Evolutionary conservation across 2,329 filamentous ascomycete species (phyloP), one percentile per base, ranked within the genome.

Genomic region (Decorospora gaudefroyi): DNA sequence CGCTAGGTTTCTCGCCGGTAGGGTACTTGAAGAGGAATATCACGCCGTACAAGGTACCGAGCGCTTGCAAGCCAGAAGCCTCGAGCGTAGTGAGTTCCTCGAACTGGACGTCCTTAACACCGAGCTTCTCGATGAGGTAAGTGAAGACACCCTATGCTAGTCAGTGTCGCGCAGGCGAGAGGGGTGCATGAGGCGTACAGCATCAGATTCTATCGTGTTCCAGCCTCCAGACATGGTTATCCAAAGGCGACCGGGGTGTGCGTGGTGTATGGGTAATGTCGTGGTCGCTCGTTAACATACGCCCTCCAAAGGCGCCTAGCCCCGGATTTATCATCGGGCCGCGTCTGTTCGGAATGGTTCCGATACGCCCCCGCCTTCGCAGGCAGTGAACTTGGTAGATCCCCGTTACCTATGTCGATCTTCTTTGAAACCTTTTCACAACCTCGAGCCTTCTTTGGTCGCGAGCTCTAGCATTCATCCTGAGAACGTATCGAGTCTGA

Each of bases 1-100:
- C 78, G 28, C 79, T 72, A 26, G 82, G 75, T 78, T 86, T 60
- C 72, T 81, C 77, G 67, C 87, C 84, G 49, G 84, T 90, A 36
- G 83, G 88, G 74, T 88, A 99, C 76, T 96, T 97, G 84, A 99
- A 99, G 70, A 99, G 88, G 74, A 99, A 99, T 66, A 99, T 96
- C 58, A 99, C 90, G 64, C 93, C 93, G 75, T 96, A 95, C 39
- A 96, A 43, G 21, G 65, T 67, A 37, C 70, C 69, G 3, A 90
- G 80, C 54, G 84, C 76, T 29, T 81, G 79, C 9, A 95, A 80
- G 44, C 81, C 80, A 38, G 88, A 83, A 5, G 89, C 78, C 60
- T 97, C 92, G 55, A 99, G 84, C 1, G 88, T 87, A 46, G 96
- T 83, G 54, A 99, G 84, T 76, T 99, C 93, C 76, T 97, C 93